A percentile compares a stretch with the other conserved stretches of the same genome.
These are phyloP conservation scores for Rhytidiadelphus loreus DNA, from an alignment of 225 moss, liverwort and hornwort genomes.

Conservation along the genomic window DNA sequence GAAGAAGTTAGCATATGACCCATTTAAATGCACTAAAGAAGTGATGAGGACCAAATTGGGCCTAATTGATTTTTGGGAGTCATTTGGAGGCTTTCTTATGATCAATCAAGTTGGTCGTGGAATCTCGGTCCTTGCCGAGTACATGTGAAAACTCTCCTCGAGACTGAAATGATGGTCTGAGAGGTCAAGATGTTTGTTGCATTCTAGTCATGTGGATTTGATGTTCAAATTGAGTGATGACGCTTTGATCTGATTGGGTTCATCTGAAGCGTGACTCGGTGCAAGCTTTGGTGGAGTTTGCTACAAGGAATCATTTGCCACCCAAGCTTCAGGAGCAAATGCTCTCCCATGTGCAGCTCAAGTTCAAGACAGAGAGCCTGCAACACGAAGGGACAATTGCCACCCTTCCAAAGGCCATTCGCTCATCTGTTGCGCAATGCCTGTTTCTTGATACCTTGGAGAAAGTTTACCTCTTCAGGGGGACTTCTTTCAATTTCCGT, in stretches of 20 bases:
- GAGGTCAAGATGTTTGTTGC: not conserved
- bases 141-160: not conserved
- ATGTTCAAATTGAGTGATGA: not conserved
- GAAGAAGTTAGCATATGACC: not conserved
- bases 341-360: constrained; percentile 79
- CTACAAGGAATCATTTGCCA: constrained; percentile 69
- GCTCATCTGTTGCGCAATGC: constrained; percentile 55
- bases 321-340: constrained; percentile 70
- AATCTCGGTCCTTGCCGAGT: not conserved
- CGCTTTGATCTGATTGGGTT: not conserved
- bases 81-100: not conserved
- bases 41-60: not conserved
- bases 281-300: constrained; percentile 64
- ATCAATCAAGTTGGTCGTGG: not conserved
- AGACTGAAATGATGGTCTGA: not conserved
- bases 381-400: constrained; percentile 63
- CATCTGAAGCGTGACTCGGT: constrained; percentile 72
- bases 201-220: not conserved
- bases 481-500: constrained; percentile 73
- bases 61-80: not conserved
- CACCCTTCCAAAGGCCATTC: constrained; percentile 73
- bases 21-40: not conserved
- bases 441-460: constrained; percentile 70
- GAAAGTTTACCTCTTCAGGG: constrained; percentile 67
- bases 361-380: constrained; percentile 78